Evolutionary conservation across 352 stramenopile genomes (phyloP), one percentile per base, ranked within the genome.

Genomic region (Phytophthora megakarya): DNA sequence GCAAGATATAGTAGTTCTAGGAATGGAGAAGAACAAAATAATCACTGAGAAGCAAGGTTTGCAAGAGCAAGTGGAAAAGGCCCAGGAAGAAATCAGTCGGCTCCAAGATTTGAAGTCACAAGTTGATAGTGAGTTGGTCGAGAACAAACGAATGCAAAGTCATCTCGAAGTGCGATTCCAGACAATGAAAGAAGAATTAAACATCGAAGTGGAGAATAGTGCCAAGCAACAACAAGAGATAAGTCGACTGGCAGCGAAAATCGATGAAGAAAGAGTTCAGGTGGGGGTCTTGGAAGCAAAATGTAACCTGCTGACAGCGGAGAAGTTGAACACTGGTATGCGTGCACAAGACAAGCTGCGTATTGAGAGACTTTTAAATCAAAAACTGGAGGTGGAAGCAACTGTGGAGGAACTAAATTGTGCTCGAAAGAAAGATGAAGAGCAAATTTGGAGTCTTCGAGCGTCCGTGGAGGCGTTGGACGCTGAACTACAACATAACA

Each of bases 321-420:
- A 92, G 56, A 93, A 93, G 54, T 76, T 88, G 38, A 92, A 90
- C 50, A 86, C 75, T 4, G 83, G 79, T 11, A 92, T 92, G 81
- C 77, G 82, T 0, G 81, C 81, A 8, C 82, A 91, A 68, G 86
- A 95, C 60, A 92, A 92, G 39, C 66, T 92, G 15, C 82, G 81
- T 0, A 93, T 95, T 25, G 86, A 95, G 37, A 49, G 81, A 11
- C 60, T 95, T 0, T 43, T 93, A 0, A 92, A 92, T 52, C 78
- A 93, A 50, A 95, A 93, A 54, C 59, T 90, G 25, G 81, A 95
- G 45, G 70, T 93, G 0, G 81, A 95, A 58, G 80, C 81, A 11
- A 37, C 73, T 3, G 66, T 93, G 0, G 86, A 92, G 19, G 56
- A 67, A 83, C 50, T 88, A 88, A 32, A 40, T 81, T 1, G 78